Base-by-base conservation (phyloP, 495 filamentous ascomycete species). In the Aspergillus conjunctus region DNA sequence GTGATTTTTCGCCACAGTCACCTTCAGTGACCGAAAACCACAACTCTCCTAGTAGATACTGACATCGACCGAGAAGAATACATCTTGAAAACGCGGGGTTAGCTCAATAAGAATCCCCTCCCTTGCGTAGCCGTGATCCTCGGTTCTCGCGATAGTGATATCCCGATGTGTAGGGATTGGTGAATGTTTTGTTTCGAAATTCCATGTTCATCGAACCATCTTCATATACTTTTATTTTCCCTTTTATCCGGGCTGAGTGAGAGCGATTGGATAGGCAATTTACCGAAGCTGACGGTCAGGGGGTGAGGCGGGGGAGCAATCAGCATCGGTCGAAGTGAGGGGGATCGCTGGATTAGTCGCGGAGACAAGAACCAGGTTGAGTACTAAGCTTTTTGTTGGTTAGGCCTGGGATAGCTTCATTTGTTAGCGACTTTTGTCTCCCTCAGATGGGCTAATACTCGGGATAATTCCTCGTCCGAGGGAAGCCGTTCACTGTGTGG, bases 101-200 rank as follows among this genome's bases (percentile, higher is more conserved):
- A 32, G 20, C 17, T 17, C 54, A 44, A 43, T 56, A 32, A 7
- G 22, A 56, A n/a, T 45, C 7, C 18, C 15, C 26, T 22, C 7
- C 1, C 37, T 17, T 45, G 22, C 37, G n/a, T 17, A 45, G 37
- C 30, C 14, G 44, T 15, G 32, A 20, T 45, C n/a, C 61, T 70
- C 66, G 66, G 66, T 55, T 31, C 52, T 72, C 70, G 70, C 62
- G 54, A 39, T 64, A 70, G 61, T 17, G 20, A 66, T 67, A 66
- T 43, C 39, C 68, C 68, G 68, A 57, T 20, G 21, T 22, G 41
- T 43, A 51, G 49, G 65, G 68, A 72, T 72, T 72, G 70, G 70
- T 70, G 70, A 68, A 72, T 70, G 62, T 70, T 70, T 64, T 62
- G 33, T 51, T 34, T 32, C 31, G 18, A 12, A 41, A 57, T 34